These are phyloP conservation scores for Prunus fruticosa DNA, from an alignment of 306 rosid genomes.

Conservation along the genomic window DNA sequence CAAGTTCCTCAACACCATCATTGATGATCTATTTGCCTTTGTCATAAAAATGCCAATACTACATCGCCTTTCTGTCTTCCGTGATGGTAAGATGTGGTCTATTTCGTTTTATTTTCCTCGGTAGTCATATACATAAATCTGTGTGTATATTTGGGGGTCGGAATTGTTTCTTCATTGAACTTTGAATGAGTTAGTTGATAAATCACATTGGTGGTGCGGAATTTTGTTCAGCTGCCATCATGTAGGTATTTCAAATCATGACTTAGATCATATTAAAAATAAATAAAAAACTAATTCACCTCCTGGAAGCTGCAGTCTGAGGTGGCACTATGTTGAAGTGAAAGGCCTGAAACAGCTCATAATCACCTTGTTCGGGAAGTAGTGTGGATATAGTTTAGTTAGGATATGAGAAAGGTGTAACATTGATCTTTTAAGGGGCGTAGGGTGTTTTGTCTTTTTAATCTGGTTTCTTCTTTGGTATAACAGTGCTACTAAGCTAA, in stretches of 20 bases:
- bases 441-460: not conserved
- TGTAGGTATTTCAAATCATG: not conserved
- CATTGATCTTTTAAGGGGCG: not conserved
- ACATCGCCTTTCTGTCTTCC: constrained; percentile 97
- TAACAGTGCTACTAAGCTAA: not conserved
- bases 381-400: not conserved
- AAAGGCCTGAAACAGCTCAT: not conserved
- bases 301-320: not conserved
- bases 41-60: constrained; percentile 97
- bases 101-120: not conserved
- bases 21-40: constrained; percentile 95
- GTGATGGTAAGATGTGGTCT: constrained; percentile 68
- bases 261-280: not conserved
- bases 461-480: not conserved
- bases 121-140: not conserved
- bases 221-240: not conserved
- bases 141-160: not conserved
- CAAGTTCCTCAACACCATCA: constrained; percentile 98
- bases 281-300: not conserved
- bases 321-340: not conserved
- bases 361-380: not conserved
- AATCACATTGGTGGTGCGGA: not conserved
- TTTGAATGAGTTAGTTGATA: not conserved
- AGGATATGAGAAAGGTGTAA: not conserved
- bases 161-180: not conserved